Conservation (phyloP, 768 basidiomycete genomes). For the Trametes cinnabarina region DNA sequence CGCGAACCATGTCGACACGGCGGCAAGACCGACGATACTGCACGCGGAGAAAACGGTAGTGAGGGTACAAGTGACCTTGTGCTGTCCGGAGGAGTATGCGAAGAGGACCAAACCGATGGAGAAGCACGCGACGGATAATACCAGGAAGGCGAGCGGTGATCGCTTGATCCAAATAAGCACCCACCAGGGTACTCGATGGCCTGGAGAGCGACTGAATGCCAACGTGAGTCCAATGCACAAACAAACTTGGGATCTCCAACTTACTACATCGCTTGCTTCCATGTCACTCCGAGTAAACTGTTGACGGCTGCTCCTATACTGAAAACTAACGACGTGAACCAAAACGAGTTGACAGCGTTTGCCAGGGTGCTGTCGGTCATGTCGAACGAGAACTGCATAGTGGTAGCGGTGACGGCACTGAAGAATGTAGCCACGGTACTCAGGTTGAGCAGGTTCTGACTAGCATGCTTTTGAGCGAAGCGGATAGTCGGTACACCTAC, state of each 20-base stretch:
- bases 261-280: conserved; percentile 84
- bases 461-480: conserved; percentile 67
- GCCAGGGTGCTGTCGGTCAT: conserved; percentile 37
- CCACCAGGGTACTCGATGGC: conserved; percentile 79
- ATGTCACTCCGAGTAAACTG: conserved; percentile 71
- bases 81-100: conserved; percentile 68
- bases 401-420: conserved; percentile 71
- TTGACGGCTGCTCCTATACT: conserved; percentile 77
- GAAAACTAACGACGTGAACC: conserved; percentile 76
- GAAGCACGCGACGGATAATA: conserved; percentile 81
- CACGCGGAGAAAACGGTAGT: conserved; percentile 76
- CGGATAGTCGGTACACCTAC: conserved; percentile 76
- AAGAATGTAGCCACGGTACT: conserved; percentile 80
- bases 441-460: conserved; percentile 64
- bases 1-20: conserved; percentile 73
- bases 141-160: conserved; percentile 78
- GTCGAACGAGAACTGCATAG: conserved; percentile 64
- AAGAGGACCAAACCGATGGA: conserved; percentile 76
- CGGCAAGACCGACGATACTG: conserved; percentile 67
- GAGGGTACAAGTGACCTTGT: conserved; percentile 59
- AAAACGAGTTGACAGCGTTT: conserved; percentile 65
- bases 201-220: conserved; percentile 60
- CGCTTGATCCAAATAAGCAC: conserved; percentile 86
- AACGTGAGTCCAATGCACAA: conserved; percentile 1
- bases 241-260: conserved; percentile 29